phyloP scores from a whole-genome alignment of 345 rosid genomes.

The thale cress (Arabidopsis thaliana) region DNA sequence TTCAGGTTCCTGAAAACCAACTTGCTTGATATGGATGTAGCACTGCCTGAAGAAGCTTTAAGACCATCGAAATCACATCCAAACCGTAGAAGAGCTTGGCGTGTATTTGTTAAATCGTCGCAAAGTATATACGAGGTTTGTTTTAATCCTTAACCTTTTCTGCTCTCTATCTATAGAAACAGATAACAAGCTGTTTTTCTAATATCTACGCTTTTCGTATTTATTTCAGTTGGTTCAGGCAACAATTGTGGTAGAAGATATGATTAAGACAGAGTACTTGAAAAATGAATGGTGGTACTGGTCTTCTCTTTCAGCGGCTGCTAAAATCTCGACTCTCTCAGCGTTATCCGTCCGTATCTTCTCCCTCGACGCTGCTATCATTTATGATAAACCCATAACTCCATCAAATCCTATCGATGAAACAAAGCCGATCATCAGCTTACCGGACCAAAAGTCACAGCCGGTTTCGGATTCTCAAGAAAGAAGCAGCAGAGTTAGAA shows the following conservation, averaged over 20 bases:
- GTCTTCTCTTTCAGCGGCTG: conserved; percentile 96
- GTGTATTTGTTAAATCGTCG: conserved; percentile 77
- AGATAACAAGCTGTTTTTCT: not conserved
- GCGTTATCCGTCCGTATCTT: conserved; percentile 81
- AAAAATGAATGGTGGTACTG: conserved; percentile 99
- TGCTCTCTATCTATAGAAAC: conserved; percentile 2
- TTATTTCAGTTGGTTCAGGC: conserved; percentile 88
- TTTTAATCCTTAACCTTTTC: not conserved
- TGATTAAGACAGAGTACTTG: conserved; percentile 77
- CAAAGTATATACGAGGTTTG: conserved; percentile 84
- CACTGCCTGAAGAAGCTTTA: conserved; percentile 76
- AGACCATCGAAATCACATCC: conserved; percentile 65
- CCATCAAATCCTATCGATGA: conserved; percentile 50
- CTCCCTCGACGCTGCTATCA: conserved; percentile 79
- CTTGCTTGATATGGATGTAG: conserved; percentile 96
- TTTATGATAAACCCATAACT: conserved; percentile 59
- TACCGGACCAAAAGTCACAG: conserved; percentile 49
- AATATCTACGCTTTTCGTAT: conserved; percentile 5
- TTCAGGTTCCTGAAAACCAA: conserved; percentile 67
- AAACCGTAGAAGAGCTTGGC: conserved; percentile 82
- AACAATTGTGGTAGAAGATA: conserved; percentile 79
- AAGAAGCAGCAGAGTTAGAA: conserved; percentile 64
- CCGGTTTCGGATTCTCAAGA: conserved; percentile 58
- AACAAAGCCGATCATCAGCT: conserved; percentile 46
- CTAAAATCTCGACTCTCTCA: conserved; percentile 75